phyloP scores from a whole-genome alignment of 1,284 basidiomycete genomes.

The Pseudozyma flocculosa region DNA sequence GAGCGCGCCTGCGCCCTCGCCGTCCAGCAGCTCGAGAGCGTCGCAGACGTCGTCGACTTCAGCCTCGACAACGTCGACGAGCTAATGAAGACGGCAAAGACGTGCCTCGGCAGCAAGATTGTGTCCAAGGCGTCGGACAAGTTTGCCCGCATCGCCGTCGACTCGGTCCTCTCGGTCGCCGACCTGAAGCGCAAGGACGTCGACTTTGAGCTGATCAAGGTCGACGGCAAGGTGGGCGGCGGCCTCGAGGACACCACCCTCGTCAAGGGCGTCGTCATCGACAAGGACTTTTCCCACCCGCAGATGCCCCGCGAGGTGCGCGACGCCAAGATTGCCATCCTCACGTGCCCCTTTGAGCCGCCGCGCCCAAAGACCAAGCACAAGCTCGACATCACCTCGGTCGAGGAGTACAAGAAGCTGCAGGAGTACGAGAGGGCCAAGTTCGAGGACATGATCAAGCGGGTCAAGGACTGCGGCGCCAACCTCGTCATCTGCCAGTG shows the following conservation, averaged over 20 bases:
- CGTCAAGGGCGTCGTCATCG: slow-evolving; percentile 94
- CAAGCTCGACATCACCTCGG: slow-evolving; percentile 95
- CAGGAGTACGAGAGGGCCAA: slow-evolving; percentile 97
- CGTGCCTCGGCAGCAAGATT: slow-evolving; percentile 98
- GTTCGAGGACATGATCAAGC: slow-evolving; percentile 82
- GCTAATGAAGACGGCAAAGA: slow-evolving; percentile 94
- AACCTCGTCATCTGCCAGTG: slow-evolving; percentile 96
- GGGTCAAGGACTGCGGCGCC: slow-evolving; percentile 88
- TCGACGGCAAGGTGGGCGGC: slow-evolving; percentile 95
- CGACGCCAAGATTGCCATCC: slow-evolving; percentile 90
- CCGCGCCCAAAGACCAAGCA: slow-evolving; percentile 99
- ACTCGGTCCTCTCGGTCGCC: slow-evolving; percentile 94
- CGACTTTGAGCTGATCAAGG: slow-evolving; percentile 97
- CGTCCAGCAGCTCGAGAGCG: slow-evolving; percentile 94
- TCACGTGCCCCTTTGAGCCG: slow-evolving; percentile 97
- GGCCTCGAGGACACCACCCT: slow-evolving; percentile 92
- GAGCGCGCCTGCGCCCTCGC: slow-evolving; percentile 95
- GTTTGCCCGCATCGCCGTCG: slow-evolving; percentile 98
- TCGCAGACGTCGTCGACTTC: slow-evolving; percentile 97
- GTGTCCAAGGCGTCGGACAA: slow-evolving; percentile 97
- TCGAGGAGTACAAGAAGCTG: slow-evolving; percentile 87
- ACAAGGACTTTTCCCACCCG: slow-evolving; percentile 98
- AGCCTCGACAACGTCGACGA: slow-evolving; percentile 84
- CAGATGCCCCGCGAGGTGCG: slow-evolving; percentile 96
- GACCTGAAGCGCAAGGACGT: slow-evolving; percentile 99